Evolutionary conservation across 805 yeast species (phyloP), one percentile per base, ranked within the genome.

Genomic region (Wickerhamomyces rabaulensis): DNA sequence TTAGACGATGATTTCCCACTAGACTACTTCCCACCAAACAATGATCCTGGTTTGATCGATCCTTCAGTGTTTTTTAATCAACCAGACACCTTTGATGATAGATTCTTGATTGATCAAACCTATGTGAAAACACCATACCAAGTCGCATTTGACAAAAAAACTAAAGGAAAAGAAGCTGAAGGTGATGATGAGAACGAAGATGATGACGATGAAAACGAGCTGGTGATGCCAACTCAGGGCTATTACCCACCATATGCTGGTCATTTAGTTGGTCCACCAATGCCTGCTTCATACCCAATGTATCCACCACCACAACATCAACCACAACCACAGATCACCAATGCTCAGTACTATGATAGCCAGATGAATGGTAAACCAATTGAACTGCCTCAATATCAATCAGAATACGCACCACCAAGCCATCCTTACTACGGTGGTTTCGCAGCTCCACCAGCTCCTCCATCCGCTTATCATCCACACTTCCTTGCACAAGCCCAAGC

Each of bases 1-100:
- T 43, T 50, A 35, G 63, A 57, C 21, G 84, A 82, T 50, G 90
- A 83, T 57, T 84, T 84, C 65, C 90, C 91, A 4, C 63, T 84
- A 46, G 90, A 84, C 54, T 83, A 81, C 58, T 74, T 84, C 57
- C 79, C 80, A 19, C 65, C 68, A 4, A 71, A 66, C 16, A 44
- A 43, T n/a, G 46, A 53, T 44, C 31, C 43, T 46, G 25, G 51
- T 42, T 21, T 52, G n/a, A 46, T 58, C 21, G 63, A 63, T 40
- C 53, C 70, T 2, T 56, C 63, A 20, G 54, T 58, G 13, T 71
- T 70, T 49, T 63, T 74, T 40, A 67, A 65, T 27, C 49, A 61
- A 12, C 63, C 63, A 33, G 60, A 54, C 0, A 41, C 51, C 20
- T 66, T 64, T 50, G 71, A 68, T 48, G 78, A 74, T 40, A 78